Evolutionary conservation across 768 basidiomycete species (phyloP).

Genomic region (Neoboletus magnificus): DNA sequence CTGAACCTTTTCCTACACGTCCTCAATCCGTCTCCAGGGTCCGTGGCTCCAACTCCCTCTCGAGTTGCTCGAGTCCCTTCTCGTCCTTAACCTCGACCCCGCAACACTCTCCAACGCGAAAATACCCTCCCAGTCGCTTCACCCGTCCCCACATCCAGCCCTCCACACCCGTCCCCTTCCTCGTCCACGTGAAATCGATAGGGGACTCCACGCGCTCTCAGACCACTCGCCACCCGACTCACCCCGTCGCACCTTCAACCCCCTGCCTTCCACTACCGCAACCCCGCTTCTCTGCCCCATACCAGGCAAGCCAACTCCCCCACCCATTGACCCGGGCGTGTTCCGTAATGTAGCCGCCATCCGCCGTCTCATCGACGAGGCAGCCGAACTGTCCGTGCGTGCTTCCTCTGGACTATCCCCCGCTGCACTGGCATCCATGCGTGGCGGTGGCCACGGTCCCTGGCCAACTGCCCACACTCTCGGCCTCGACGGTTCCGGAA

Average conservation of each 20-base stretch:
- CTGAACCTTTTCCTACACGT: neutral
- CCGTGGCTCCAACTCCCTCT: slow-evolving; percentile 89
- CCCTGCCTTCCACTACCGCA: slow-evolving; percentile 33
- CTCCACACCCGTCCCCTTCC: slow-evolving; percentile 20
- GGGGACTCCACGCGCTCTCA: slow-evolving; percentile 35
- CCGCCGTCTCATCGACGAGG: slow-evolving; percentile 82
- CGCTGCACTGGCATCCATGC: slow-evolving; percentile 66
- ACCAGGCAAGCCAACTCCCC: slow-evolving; percentile 69
- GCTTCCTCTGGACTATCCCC: slow-evolving; percentile 82
- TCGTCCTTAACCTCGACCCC: slow-evolving; percentile 75
- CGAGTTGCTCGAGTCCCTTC: slow-evolving; percentile 79
- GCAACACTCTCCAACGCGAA: slow-evolving; percentile 52
- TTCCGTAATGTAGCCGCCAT: slow-evolving; percentile 75
- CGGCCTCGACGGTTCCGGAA: slow-evolving; percentile 58
- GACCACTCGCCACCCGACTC: slow-evolving; percentile 47
- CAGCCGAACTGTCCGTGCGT: slow-evolving; percentile 82
- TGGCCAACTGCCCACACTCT: slow-evolving; percentile 65
- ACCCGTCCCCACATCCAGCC: slow-evolving; percentile 15
- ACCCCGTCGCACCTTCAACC: slow-evolving; percentile 35
- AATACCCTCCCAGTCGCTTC: slow-evolving; percentile 36
- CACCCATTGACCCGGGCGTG: slow-evolving; percentile 87
- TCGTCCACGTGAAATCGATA: slow-evolving; percentile 38
- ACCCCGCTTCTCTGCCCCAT: slow-evolving; percentile 51
- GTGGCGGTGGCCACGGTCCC: slow-evolving; percentile 41
- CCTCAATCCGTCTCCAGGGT: slow-evolving; percentile 47